phyloP scores from a whole-genome alignment of 2,329 filamentous ascomycete genomes.

The Colletotrichum cordylinicola region DNA sequence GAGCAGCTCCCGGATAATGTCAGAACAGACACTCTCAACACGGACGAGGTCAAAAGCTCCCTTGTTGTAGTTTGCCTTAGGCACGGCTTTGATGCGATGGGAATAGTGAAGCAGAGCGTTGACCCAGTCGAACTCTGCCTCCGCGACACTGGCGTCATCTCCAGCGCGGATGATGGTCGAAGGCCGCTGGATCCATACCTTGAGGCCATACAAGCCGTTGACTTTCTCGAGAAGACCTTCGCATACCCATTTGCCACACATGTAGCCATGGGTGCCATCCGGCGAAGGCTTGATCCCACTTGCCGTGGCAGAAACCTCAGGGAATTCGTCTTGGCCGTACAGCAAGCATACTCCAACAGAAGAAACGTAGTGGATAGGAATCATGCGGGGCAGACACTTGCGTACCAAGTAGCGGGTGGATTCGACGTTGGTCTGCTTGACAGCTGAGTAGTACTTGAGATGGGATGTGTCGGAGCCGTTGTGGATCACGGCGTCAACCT shows the following conservation, averaged over 20 bases:
- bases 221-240: background rate
- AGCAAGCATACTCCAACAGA: constrained; percentile 27
- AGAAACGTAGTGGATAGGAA: constrained; percentile 45
- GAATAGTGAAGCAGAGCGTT: background rate
- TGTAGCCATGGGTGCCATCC: background rate
- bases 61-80: background rate
- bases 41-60: background rate
- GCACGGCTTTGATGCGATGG: background rate
- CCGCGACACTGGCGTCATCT: background rate
- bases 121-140: background rate
- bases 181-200: background rate
- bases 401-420: constrained; percentile 33
- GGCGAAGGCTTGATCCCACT: background rate
- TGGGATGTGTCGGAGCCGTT: constrained; percentile 24
- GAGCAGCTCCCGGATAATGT: background rate
- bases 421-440: constrained; percentile 32
- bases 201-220: background rate
- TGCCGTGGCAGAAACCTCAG: constrained; percentile 13
- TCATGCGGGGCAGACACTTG: constrained; percentile 22
- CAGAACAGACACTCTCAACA: background rate
- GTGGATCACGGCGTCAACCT: constrained; percentile 56
- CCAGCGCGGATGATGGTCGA: background rate
- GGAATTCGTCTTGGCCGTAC: background rate
- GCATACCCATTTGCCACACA: background rate
- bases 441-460: constrained; percentile 33